These are phyloP conservation scores for Akanthomyces uredinophilus DNA, from an alignment of 2,329 filamentous ascomycete genomes.

Conservation along the genomic window DNA sequence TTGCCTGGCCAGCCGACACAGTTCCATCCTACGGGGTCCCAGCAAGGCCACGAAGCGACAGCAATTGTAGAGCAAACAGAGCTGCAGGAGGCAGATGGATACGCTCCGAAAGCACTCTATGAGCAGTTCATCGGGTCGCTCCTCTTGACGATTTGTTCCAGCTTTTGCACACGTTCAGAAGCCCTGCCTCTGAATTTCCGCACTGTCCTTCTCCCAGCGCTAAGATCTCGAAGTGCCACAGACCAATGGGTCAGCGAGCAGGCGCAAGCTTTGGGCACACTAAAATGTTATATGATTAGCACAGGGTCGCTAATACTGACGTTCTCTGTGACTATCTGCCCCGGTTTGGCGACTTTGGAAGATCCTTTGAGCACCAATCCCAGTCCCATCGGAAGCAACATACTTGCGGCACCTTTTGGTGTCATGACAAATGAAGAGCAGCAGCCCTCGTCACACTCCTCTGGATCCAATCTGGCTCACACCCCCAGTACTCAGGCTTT, in stretches of 20 bases:
- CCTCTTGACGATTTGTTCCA: conserved; percentile 44
- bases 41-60: conserved; percentile 26
- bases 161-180: conserved; percentile 43
- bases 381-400: conserved; percentile 37
- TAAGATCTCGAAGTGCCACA: conserved; percentile 25
- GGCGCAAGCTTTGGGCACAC: conserved; percentile 40
- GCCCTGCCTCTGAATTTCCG: conserved; percentile 50
- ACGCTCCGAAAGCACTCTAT: conserved; percentile 40
- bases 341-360: conserved; percentile 42
- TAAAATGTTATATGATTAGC: conserved; percentile 51
- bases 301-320: conserved; percentile 49
- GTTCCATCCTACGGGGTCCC: conserved; percentile 10
- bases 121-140: conserved; percentile 51
- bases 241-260: conserved; percentile 23
- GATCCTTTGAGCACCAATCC: conserved; percentile 37
- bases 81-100: conserved; percentile 22
- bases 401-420: conserved; percentile 53
- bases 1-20: conserved; percentile 3
- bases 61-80: neutral
- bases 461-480: conserved; percentile 37
- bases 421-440: conserved; percentile 28
- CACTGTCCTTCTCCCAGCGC: conserved; percentile 42
- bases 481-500: conserved; percentile 50
- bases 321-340: conserved; percentile 42
- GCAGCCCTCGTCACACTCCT: conserved; percentile 17